Conservation (phyloP, 108 stramenopile species). For the Cylindrotheca fusiformis region DNA sequence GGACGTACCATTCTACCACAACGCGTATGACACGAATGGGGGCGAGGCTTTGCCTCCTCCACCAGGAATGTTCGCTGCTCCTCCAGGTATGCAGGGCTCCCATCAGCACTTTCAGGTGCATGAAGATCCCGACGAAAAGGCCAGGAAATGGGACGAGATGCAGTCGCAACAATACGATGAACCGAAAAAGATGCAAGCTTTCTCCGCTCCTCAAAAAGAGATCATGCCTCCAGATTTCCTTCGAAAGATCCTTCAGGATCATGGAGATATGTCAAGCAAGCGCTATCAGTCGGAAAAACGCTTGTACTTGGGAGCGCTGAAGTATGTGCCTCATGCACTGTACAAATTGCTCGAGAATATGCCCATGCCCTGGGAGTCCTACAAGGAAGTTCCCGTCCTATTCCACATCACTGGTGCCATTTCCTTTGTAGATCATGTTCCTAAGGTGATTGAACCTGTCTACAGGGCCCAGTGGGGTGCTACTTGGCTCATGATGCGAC, state of each 20-base stretch:
- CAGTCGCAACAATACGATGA: slow-evolving; percentile 80
- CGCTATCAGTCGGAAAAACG: slow-evolving; percentile 96
- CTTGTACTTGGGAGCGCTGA: slow-evolving; percentile 97
- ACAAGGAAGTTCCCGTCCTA: slow-evolving; percentile 90
- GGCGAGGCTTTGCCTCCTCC: slow-evolving; percentile 51
- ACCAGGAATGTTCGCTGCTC: slow-evolving; percentile 44
- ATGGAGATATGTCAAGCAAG: slow-evolving; percentile 98
- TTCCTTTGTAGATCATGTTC: slow-evolving; percentile 96
- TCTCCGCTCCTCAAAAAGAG: slow-evolving; percentile 86
- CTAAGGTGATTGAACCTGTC: slow-evolving; percentile 97
- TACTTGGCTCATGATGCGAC: slow-evolving; percentile 98
- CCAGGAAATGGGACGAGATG: slow-evolving; percentile 83
- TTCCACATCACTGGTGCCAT: slow-evolving; percentile 99
- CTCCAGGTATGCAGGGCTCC: slow-evolving; percentile 24
- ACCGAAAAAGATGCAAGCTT: slow-evolving; percentile 56
- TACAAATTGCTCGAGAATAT: slow-evolving; percentile 99
- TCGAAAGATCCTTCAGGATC: slow-evolving; percentile 96
- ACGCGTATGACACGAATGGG: neutral
- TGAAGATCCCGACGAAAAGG: slow-evolving; percentile 68
- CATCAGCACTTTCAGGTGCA: slow-evolving; percentile 22
- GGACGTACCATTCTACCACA: neutral
- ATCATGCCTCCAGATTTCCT: slow-evolving; percentile 91
- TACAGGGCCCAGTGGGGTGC: slow-evolving; percentile 99
- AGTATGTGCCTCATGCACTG: slow-evolving; percentile 98
- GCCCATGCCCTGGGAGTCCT: slow-evolving; percentile 97